Conservation (phyloP, 2,329 filamentous ascomycete genomes). For the Cordyceps cateniannulata region DNA sequence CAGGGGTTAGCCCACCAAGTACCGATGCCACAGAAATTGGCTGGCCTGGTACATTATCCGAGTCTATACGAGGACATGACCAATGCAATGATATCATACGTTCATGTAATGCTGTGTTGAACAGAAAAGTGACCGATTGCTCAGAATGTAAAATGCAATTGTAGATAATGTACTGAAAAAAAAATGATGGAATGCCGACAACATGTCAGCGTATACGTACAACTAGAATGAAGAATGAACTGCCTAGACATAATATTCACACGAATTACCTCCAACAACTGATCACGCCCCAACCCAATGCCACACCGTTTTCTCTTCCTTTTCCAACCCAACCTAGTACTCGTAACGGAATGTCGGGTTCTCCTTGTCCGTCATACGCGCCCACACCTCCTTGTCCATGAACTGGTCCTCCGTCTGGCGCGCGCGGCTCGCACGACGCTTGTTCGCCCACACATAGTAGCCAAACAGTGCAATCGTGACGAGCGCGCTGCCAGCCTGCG, state of each 20-base stretch:
- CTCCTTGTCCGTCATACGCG: conserved; percentile 48
- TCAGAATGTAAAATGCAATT: neutral
- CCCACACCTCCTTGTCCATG: conserved; percentile 37
- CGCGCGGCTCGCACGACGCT: conserved; percentile 25
- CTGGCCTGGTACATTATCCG: no score
- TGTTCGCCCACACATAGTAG: conserved; percentile 46
- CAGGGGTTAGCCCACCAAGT: neutral
- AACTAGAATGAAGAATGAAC: neutral
- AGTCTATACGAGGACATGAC: no score
- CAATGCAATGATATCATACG: no score
- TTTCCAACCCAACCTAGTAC: conserved; percentile 25
- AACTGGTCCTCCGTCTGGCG: conserved; percentile 34
- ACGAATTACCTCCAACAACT: neutral
- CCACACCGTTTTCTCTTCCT: neutral
- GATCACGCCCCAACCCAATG: neutral
- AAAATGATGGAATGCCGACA: conserved; percentile 3
- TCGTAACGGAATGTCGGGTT: conserved; percentile 51
- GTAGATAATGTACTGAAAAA: neutral
- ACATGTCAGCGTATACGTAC: neutral
- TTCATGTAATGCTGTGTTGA: neutral
- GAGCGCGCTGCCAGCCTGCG: conserved; percentile 2
- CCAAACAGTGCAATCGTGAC: conserved; percentile 23
- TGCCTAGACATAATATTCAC: neutral
- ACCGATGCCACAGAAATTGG: no score
- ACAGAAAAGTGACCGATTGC: no score